Evolutionary conservation across 2,329 filamentous ascomycete species (phyloP).

Genomic region (Venturia aucupariae): DNA sequence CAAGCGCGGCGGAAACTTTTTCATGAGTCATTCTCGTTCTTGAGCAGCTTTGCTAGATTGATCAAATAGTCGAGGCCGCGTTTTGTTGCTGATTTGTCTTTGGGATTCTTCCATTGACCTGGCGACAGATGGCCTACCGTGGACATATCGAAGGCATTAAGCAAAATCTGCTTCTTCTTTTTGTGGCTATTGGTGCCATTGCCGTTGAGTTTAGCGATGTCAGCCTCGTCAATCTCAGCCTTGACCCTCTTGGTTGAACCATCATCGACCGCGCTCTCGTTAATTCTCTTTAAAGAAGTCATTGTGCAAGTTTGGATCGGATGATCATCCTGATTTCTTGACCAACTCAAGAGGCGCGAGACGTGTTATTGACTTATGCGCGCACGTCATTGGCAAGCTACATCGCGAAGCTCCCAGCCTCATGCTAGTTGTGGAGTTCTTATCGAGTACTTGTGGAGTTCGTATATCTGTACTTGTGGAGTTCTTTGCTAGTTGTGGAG

Average conservation of each 20-base stretch:
- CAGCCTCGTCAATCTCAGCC: conserved; percentile 16
- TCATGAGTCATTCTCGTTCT: not conserved
- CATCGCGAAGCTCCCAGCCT: not conserved
- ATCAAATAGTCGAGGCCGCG: conserved; percentile 31
- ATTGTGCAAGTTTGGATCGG: not conserved
- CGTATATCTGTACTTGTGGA: not conserved
- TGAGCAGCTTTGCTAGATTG: conserved; percentile 20
- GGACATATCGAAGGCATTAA: conserved; percentile 60
- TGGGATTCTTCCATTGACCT: conserved; percentile 51
- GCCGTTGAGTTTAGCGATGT: conserved; percentile 12
- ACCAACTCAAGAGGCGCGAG: not conserved
- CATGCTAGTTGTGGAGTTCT: not conserved
- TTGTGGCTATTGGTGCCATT: not conserved
- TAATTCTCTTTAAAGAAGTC: not conserved
- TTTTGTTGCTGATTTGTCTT: conserved; percentile 1
- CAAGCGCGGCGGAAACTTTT: not conserved
- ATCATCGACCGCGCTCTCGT: not conserved
- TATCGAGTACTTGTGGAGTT: not conserved
- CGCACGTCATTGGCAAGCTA: not conserved
- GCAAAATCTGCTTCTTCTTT: conserved; percentile 45
- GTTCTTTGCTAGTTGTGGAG: not conserved
- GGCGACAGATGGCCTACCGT: conserved; percentile 56
- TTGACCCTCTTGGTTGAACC: not conserved
- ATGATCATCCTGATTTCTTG: no score
- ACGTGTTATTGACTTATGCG: not conserved